Conservation (phyloP, 371 early-diverging fungal species). For the Rhizopus delemar region DNA sequence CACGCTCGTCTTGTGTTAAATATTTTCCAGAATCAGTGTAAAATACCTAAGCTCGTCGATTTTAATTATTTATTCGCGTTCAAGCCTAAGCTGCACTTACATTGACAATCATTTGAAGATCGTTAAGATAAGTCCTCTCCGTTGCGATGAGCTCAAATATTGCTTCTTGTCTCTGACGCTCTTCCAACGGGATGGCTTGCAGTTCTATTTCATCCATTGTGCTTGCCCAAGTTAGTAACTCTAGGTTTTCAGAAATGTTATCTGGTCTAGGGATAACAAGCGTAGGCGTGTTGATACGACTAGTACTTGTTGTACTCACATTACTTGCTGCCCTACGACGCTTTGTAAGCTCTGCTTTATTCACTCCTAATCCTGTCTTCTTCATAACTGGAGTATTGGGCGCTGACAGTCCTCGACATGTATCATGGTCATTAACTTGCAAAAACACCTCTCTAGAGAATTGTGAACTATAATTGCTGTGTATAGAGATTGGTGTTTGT, state of each 20-base stretch:
- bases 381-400: conserved; percentile 51
- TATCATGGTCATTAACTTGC: conserved; percentile 16
- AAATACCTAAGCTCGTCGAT: conserved; percentile 41
- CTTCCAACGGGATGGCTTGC: conserved; percentile 50
- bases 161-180: conserved; percentile 84
- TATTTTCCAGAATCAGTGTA: conserved; percentile 50
- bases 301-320: conserved; percentile 28
- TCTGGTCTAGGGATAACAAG: conserved; percentile 15
- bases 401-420: conserved; percentile 33
- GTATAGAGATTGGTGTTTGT: conserved; percentile 10
- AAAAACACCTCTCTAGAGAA: conserved; percentile 8
- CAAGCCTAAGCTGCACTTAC: conserved; percentile 34
- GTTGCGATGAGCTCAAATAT: conserved; percentile 87
- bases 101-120: conserved; percentile 81
- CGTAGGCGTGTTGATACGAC: conserved; percentile 15
- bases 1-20: conserved; percentile 41
- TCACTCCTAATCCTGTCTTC: conserved; percentile 32
- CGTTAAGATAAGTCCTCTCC: conserved; percentile 79
- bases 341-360: conserved; percentile 30
- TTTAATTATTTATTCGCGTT: neutral
- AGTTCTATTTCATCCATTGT: conserved; percentile 47
- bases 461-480: conserved; percentile 1
- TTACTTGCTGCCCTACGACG: conserved; percentile 51
- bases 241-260: conserved; percentile 25
- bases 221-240: conserved; percentile 47